phyloP scores from a whole-genome alignment of 2,329 filamentous ascomycete genomes.

The Neofusicoccum umdonicola region DNA sequence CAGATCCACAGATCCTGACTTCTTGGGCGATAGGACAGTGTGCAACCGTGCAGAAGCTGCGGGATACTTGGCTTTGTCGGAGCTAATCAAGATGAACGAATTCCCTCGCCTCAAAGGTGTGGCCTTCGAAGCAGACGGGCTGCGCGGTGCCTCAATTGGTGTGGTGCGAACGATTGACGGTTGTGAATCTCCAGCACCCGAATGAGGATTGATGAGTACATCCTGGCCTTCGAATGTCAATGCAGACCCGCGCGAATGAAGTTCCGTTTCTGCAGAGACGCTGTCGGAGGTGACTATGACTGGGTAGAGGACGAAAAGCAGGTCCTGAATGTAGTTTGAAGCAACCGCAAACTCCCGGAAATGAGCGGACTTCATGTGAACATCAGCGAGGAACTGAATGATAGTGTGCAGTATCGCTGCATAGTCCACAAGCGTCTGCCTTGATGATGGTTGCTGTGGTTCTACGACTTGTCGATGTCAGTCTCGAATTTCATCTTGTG shows the following conservation, averaged over 20 bases:
- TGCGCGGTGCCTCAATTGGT: slow-evolving; percentile 47
- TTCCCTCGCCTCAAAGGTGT: slow-evolving; percentile 74
- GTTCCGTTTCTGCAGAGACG: slow-evolving; percentile 77
- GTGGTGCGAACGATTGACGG: slow-evolving; percentile 73
- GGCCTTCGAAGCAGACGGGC: slow-evolving; percentile 45
- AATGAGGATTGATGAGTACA: slow-evolving; percentile 76
- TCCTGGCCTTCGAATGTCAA: slow-evolving; percentile 84
- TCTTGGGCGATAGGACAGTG: slow-evolving; percentile 60
- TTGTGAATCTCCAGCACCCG: slow-evolving; percentile 55
- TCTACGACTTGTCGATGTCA: not conserved
- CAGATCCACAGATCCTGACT: slow-evolving; percentile 44
- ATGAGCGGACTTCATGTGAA: slow-evolving; percentile 70
- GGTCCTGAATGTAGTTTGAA: slow-evolving; percentile 77
- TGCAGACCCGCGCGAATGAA: slow-evolving; percentile 77
- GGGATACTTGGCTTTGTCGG: slow-evolving; percentile 56
- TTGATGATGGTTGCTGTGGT: not conserved
- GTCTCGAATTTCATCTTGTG: not conserved
- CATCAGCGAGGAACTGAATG: slow-evolving; percentile 73
- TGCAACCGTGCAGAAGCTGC: slow-evolving; percentile 63
- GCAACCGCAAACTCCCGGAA: slow-evolving; percentile 81
- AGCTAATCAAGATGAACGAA: slow-evolving; percentile 84
- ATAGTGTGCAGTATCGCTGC: slow-evolving; percentile 70
- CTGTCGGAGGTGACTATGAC: slow-evolving; percentile 83
- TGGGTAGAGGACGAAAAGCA: slow-evolving; percentile 80
- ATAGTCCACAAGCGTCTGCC: slow-evolving; percentile 50